These are phyloP conservation scores for Teunomyces stri DNA, from an alignment of 805 yeast genomes.

Conservation along the genomic window DNA sequence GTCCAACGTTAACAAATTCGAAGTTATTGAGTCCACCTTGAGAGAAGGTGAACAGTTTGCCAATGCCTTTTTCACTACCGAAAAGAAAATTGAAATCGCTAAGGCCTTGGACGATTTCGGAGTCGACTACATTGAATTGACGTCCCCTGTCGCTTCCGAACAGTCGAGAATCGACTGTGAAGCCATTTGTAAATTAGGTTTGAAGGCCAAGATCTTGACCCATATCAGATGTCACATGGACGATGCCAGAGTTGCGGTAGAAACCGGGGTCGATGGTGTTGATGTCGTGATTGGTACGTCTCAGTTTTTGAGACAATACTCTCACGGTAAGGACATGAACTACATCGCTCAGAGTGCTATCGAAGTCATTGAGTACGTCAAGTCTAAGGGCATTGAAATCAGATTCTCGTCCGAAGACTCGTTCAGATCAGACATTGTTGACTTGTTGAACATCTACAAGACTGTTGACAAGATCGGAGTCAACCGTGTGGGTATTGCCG, in stretches of 20 bases:
- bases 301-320: conserved; percentile 53
- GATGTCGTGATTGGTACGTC: conserved; percentile 62
- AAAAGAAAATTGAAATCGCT: conserved; percentile 56
- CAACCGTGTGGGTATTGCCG: conserved; percentile 62
- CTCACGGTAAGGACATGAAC: conserved; percentile 62
- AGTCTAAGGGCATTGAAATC: conserved; percentile 58
- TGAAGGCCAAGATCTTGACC: conserved; percentile 56
- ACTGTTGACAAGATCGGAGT: conserved; percentile 64
- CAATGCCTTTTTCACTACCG: conserved; percentile 57
- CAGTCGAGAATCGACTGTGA: conserved; percentile 58
- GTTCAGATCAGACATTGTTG: conserved; percentile 59
- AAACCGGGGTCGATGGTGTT: conserved; percentile 63
- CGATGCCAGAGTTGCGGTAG: conserved; percentile 59
- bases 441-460: conserved; percentile 55
- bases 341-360: conserved; percentile 55
- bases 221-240: conserved; percentile 64
- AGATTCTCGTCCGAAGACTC: conserved; percentile 61
- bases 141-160: conserved; percentile 59
- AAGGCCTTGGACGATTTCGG: conserved; percentile 61
- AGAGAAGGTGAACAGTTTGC: conserved; percentile 68
- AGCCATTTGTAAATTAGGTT: conserved; percentile 57
- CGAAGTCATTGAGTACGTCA: conserved; percentile 59
- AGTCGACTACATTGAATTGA: conserved; percentile 58
- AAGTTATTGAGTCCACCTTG: conserved; percentile 55
- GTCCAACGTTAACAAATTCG: conserved; percentile 52